Evolutionary conservation across 371 early-diverging fungal species (phyloP).

Genomic region (Syncephalastrum sp.): DNA sequence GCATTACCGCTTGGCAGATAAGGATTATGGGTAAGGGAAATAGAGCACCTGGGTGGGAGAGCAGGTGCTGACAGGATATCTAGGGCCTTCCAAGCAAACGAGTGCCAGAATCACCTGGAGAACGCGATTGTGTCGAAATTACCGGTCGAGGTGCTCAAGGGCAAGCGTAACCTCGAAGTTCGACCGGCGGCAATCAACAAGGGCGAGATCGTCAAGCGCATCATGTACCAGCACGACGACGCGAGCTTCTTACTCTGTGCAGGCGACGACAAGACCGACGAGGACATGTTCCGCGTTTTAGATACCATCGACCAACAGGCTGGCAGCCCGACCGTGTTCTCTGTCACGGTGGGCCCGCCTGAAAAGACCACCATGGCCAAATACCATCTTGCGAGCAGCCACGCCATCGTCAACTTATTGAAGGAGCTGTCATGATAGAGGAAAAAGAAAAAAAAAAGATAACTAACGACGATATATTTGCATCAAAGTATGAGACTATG

Average conservation of each 20-base stretch:
- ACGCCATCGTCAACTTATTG: conserved; percentile 4
- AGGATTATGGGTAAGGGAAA: conserved; percentile 48
- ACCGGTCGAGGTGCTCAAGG: conserved; percentile 89
- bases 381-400: conserved; percentile 65
- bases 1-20: conserved; percentile 90
- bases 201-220: conserved; percentile 89
- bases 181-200: conserved; percentile 73
- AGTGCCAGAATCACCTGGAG: conserved; percentile 85
- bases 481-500: too few species aligned
- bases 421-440: conserved; percentile 1
- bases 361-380: conserved; percentile 81
- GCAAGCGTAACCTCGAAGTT: conserved; percentile 94
- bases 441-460: not conserved
- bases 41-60: not conserved
- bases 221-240: conserved; percentile 53
- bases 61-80: not conserved
- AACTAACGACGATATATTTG: not conserved
- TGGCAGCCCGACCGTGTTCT: conserved; percentile 11
- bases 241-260: conserved; percentile 87
- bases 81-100: conserved; percentile 76
- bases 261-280: conserved; percentile 93
- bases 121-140: conserved; percentile 74
- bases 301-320: not conserved
- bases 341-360: conserved; percentile 37
- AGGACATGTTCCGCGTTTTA: conserved; percentile 80